Base-by-base conservation (phyloP, 495 filamentous ascomycete species). In the Evansstolkia leycettana region DNA sequence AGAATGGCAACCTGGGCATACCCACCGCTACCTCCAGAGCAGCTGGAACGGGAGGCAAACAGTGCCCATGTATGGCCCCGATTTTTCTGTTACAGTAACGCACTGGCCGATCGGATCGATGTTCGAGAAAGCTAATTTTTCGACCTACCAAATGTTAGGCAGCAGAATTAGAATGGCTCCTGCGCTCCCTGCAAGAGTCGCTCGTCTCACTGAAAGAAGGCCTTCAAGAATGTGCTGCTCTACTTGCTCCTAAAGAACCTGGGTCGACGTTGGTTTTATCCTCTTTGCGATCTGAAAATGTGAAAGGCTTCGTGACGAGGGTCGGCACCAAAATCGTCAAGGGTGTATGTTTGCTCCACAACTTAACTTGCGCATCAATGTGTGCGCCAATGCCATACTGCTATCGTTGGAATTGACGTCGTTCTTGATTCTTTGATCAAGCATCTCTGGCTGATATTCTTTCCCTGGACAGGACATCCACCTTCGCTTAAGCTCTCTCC, bases 221-320 rank as follows among this genome's bases (percentile, higher is more conserved):
- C 31, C 76, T 98, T 11, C 75, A 87, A 56, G 87, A 94, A 62
- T 96, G 90, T 57, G 75, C 79, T 31, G 72, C 75, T 16, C 72
- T 96, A 7, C 73, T 98, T 23, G 75, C 84, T 7, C 85, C 89
- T 2, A 64, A 77, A 39, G 84, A 93, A 44, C 78, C 80, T 1
- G 82, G 82, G 9, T 83, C 76, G 36, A 98, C 88, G 3, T 74
- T 98, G 31, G 88, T 83, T 5, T 65, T 96, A 17, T 87, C 82
- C 35, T 90, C 86, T n/a, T 63, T 80, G 24, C 73, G 92, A 12
- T 84, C 81, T 31, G 90, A 98, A 62, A 75, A 70, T 41, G 76
- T 96, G 23, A 98, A 98, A 53, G 90, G 90, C 3, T 80, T 83
- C 54, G 72, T 95, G 33, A 95, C 88, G 0, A 73, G 85, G 16